A percentile compares a stretch with the other conserved stretches of the same genome.
Evolutionary conservation across 1,139 yeast species (phyloP).

Genomic region (Diutina neorugosa): DNA sequence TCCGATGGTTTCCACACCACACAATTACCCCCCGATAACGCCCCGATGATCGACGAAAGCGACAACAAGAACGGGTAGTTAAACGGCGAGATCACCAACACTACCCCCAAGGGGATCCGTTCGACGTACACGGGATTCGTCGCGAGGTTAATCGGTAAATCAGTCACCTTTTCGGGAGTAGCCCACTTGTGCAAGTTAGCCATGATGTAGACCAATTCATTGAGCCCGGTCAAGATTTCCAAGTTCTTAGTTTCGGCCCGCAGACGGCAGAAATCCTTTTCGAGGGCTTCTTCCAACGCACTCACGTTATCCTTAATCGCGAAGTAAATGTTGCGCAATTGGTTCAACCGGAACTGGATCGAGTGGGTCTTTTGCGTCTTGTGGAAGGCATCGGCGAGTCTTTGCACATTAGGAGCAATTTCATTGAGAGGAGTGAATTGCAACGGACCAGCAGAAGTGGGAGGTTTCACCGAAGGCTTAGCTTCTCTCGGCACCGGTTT

Average conservation of each 20-base stretch:
- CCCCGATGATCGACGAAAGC: slow-evolving; percentile 61
- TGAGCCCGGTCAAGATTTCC: slow-evolving; percentile 41
- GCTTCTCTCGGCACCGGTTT: background rate
- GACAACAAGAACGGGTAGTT: slow-evolving; percentile 70
- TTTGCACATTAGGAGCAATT: slow-evolving; percentile 1
- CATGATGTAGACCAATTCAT: slow-evolving; percentile 52
- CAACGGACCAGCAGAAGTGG: background rate
- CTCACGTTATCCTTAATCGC: slow-evolving; percentile 52
- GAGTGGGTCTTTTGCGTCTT: slow-evolving; percentile 29
- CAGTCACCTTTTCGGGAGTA: slow-evolving; percentile 36
- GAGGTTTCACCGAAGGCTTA: background rate
- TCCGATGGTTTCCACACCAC: slow-evolving; percentile 79
- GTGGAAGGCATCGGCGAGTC: slow-evolving; percentile 1
- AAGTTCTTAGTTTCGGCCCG: slow-evolving; percentile 45
- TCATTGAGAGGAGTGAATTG: background rate
- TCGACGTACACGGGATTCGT: slow-evolving; percentile 42
- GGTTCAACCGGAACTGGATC: slow-evolving; percentile 46
- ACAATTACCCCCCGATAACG: slow-evolving; percentile 79
- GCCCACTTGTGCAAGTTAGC: slow-evolving; percentile 50
- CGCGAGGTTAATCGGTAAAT: slow-evolving; percentile 33
- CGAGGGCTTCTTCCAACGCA: slow-evolving; percentile 43
- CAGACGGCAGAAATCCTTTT: slow-evolving; percentile 55
- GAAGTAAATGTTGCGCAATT: slow-evolving; percentile 57
- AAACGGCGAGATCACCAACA: slow-evolving; percentile 72
- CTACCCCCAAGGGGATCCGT: slow-evolving; percentile 64